phyloP scores from a whole-genome alignment of 2,329 filamentous ascomycete genomes.

The Aspergillus chevalieri region DNA sequence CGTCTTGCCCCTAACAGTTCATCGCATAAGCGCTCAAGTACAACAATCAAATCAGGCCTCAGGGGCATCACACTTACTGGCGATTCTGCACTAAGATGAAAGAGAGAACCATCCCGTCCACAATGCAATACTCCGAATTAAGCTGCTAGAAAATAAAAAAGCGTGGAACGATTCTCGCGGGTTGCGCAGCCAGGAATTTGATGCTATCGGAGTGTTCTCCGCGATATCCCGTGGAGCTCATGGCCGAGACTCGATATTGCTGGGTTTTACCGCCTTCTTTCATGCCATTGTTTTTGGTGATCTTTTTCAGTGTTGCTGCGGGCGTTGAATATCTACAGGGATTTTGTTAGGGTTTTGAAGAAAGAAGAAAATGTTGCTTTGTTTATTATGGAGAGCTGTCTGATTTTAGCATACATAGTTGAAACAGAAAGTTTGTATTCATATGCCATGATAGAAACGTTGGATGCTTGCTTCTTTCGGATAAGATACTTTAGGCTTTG shows the following conservation, averaged over 20 bases:
- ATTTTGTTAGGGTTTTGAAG: too few species aligned
- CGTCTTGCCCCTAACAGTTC: slow-evolving; percentile 75
- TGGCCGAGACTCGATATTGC: slow-evolving; percentile 21
- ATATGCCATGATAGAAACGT: too few species aligned
- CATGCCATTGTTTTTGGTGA: background rate
- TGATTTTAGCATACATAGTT: too few species aligned
- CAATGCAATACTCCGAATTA: background rate
- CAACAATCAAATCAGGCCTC: background rate
- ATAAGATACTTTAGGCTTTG: background rate
- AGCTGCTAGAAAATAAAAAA: slow-evolving; percentile 5
- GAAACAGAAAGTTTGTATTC: too few species aligned
- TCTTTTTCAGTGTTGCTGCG: too few species aligned
- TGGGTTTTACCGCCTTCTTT: slow-evolving; percentile 20
- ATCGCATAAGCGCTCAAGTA: slow-evolving; percentile 12
- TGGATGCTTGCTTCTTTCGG: background rate
- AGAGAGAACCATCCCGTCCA: slow-evolving; percentile 58
- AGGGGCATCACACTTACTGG: slow-evolving; percentile 52
- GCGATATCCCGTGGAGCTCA: slow-evolving; percentile 14
- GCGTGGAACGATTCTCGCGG: slow-evolving; percentile 11
- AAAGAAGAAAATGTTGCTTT: too few species aligned
- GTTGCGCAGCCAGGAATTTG: slow-evolving; percentile 4
- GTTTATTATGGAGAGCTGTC: too few species aligned
- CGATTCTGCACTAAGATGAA: slow-evolving; percentile 88
- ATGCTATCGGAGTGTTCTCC: slow-evolving; percentile 15
- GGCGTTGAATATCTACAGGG: too few species aligned